Conservation (phyloP, 1,284 basidiomycete species). For the Gomphus bonarii region DNA sequence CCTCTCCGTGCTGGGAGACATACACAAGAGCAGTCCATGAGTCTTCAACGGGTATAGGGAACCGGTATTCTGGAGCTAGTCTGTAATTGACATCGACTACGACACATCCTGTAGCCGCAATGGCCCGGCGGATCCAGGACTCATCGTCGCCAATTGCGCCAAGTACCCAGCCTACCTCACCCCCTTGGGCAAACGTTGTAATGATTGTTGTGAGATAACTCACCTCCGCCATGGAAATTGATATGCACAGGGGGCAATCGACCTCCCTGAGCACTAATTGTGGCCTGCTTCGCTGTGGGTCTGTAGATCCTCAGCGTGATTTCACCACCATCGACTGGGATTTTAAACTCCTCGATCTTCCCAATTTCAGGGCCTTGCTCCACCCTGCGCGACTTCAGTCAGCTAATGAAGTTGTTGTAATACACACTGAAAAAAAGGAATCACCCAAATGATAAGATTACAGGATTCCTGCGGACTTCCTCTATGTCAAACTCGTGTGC, state of each 20-base stretch:
- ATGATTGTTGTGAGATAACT: not conserved
- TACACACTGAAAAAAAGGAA: not conserved
- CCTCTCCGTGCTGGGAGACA: slow-evolving; percentile 37
- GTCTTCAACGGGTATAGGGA: slow-evolving; percentile 68
- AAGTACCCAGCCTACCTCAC: slow-evolving; percentile 6
- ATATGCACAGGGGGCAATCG: slow-evolving; percentile 9
- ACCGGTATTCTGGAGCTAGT: slow-evolving; percentile 63
- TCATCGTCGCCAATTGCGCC: slow-evolving; percentile 7
- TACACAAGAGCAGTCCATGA: slow-evolving; percentile 57
- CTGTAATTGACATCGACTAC: slow-evolving; percentile 66
- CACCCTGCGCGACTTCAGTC: not conserved
- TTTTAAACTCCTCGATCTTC: slow-evolving; percentile 1
- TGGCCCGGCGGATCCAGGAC: slow-evolving; percentile 13
- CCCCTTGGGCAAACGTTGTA: not conserved
- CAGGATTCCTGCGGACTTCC: slow-evolving; percentile 1
- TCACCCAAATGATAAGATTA: slow-evolving; percentile 8
- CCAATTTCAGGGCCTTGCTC: slow-evolving; percentile 4
- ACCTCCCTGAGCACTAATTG: slow-evolving; percentile 6
- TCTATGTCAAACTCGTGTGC: slow-evolving; percentile 9
- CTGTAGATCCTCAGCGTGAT: slow-evolving; percentile 7
- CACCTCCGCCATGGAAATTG: slow-evolving; percentile 10
- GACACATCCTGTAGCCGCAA: slow-evolving; percentile 25
- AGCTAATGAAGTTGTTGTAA: not conserved
- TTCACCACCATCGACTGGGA: slow-evolving; percentile 5
- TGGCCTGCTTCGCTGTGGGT: slow-evolving; percentile 6